Conservation (phyloP, 768 basidiomycete species). For the Tricholomella constricta region DNA sequence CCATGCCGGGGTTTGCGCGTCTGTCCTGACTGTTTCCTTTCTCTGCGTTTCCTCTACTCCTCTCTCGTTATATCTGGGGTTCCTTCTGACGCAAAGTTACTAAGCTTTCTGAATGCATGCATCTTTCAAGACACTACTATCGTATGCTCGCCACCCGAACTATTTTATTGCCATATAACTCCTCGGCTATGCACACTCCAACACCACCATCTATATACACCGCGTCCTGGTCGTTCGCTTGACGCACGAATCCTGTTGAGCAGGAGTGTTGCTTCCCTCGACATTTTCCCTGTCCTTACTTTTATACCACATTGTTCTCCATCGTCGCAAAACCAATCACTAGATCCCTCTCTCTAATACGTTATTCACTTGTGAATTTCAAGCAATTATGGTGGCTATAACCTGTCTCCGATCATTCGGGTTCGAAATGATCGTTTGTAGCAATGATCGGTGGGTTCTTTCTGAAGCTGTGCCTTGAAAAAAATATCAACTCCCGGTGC, state of each 20-base stretch:
- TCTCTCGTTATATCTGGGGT: slow-evolving; percentile 9
- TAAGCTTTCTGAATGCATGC: slow-evolving; percentile 21
- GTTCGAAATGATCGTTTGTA: no score
- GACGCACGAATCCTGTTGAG: slow-evolving; percentile 4
- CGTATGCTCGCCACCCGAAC: slow-evolving; percentile 25
- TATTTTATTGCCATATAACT: slow-evolving; percentile 32
- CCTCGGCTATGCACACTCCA: slow-evolving; percentile 20
- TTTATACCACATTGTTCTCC: slow-evolving; percentile 24
- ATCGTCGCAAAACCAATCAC: slow-evolving; percentile 18
- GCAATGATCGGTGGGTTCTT: no score
- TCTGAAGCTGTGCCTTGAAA: no score
- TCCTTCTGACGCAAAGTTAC: slow-evolving; percentile 6
- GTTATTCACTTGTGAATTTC: slow-evolving; percentile 2
- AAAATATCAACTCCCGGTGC: no score
- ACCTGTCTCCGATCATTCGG: no score
- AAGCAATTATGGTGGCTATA: no score
- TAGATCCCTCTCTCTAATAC: slow-evolving; percentile 24
- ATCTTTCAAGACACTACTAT: slow-evolving; percentile 15
- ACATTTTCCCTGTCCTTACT: slow-evolving; percentile 21
- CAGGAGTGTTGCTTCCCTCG: slow-evolving; percentile 1
- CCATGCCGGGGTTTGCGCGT: slow-evolving; percentile 9
- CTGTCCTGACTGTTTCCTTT: no score
- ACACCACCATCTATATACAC: slow-evolving; percentile 19
- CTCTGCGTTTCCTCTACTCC: slow-evolving; percentile 6
- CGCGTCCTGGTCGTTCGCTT: slow-evolving; percentile 9